These are phyloP conservation scores for Sporisorium iseilematis-ciliati DNA, from an alignment of 1,284 basidiomycete species.

Conservation along the genomic window DNA sequence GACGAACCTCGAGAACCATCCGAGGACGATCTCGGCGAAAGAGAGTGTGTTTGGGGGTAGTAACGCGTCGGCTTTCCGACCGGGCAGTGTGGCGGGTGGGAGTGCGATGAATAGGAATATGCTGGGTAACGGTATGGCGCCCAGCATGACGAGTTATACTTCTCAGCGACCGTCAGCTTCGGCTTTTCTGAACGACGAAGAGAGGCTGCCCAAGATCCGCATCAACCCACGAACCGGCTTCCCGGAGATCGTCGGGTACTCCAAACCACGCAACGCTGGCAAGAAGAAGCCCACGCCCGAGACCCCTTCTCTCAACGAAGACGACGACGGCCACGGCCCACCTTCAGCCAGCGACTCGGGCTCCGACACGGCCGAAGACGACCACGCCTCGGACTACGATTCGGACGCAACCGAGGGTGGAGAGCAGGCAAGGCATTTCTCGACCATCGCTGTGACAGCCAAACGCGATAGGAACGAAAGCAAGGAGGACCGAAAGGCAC, in stretches of 20 bases:
- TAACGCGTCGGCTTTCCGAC: conserved; percentile 37
- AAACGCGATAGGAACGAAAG: conserved; percentile 74
- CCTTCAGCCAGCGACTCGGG: conserved; percentile 33
- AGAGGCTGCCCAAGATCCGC: conserved; percentile 57
- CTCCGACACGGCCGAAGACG: conserved; percentile 45
- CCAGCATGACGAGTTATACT: conserved; percentile 43
- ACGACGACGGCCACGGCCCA: conserved; percentile 32
- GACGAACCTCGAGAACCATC: conserved; percentile 68
- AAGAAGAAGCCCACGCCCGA: conserved; percentile 22
- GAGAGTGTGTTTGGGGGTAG: conserved; percentile 56
- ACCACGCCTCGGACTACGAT: conserved; percentile 32
- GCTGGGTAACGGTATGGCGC: conserved; percentile 44
- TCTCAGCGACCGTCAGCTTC: conserved; percentile 35
- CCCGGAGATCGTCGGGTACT: conserved; percentile 62
- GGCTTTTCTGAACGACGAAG: conserved; percentile 44
- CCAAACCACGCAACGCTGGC: conserved; percentile 29
- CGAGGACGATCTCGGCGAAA: conserved; percentile 58
- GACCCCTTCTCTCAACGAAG: conserved; percentile 9
- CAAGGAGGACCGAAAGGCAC: conserved; percentile 84
- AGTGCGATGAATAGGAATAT: conserved; percentile 22
- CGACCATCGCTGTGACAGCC: conserved; percentile 31
- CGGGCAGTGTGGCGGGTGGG: conserved; percentile 22
- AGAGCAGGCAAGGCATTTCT: conserved; percentile 16
- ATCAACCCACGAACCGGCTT: conserved; percentile 65
- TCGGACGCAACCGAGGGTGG: conserved; percentile 47